These are phyloP conservation scores for Trichoderma asperellum DNA, from an alignment of 2,329 filamentous ascomycete species.

Conservation along the genomic window DNA sequence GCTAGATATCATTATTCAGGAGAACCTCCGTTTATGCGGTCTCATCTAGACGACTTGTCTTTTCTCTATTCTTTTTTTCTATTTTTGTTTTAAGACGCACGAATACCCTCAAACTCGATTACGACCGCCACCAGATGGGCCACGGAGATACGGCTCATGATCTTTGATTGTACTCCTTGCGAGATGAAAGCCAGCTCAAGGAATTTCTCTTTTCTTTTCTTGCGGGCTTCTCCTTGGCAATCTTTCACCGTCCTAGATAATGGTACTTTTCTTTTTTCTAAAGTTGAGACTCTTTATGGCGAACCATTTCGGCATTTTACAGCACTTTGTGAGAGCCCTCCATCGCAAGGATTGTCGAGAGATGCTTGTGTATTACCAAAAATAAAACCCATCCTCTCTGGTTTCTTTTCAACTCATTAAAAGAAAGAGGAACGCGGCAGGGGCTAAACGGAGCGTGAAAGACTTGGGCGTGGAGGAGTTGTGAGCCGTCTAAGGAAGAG, in stretches of 20 bases:
- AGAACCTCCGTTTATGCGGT: slow-evolving; percentile 96
- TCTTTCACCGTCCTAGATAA: slow-evolving; percentile 29
- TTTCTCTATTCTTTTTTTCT: slow-evolving; percentile 38
- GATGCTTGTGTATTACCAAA: slow-evolving; percentile 40
- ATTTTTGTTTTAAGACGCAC: slow-evolving; percentile 39
- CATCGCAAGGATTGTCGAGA: slow-evolving; percentile 39
- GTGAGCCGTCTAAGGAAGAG: slow-evolving; percentile 11
- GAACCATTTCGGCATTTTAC: slow-evolving; percentile 32
- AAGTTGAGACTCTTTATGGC: slow-evolving; percentile 26
- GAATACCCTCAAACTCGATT: slow-evolving; percentile 51
- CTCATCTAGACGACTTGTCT: slow-evolving; percentile 71
- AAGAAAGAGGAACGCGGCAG: slow-evolving; percentile 32
- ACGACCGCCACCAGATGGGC: slow-evolving; percentile 45
- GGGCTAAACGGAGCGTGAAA: slow-evolving; percentile 28
- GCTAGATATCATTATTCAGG: slow-evolving; percentile 98
- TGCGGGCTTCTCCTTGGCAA: slow-evolving; percentile 20
- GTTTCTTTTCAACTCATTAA: slow-evolving; percentile 28
- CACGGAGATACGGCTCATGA: slow-evolving; percentile 47
- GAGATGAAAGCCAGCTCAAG: slow-evolving; percentile 32
- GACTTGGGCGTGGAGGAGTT: background rate
- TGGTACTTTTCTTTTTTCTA: slow-evolving; percentile 26
- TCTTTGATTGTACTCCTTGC: slow-evolving; percentile 42
- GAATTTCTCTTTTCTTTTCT: slow-evolving; percentile 21
- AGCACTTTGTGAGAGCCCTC: slow-evolving; percentile 34
- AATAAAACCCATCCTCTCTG: slow-evolving; percentile 32